Conservation (phyloP, 2,329 filamentous ascomycete species). For the Hypoxylon sp. region DNA sequence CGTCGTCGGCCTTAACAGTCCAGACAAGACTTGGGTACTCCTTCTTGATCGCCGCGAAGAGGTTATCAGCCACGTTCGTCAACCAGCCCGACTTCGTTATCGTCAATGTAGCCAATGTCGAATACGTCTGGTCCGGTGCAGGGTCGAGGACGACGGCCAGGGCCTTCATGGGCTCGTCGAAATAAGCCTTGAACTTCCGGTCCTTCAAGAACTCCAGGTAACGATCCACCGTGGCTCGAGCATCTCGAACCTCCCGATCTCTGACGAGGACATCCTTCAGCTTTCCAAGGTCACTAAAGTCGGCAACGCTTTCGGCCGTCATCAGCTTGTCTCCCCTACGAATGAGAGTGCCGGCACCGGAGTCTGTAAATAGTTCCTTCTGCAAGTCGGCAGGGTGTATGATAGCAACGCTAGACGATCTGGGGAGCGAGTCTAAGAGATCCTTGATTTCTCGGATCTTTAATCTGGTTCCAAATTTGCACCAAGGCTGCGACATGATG, state of each 20-base stretch:
- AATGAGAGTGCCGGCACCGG: conserved; percentile 91
- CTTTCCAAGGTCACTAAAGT: conserved; percentile 78
- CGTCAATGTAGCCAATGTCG: conserved; percentile 87
- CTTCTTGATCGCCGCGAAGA: conserved; percentile 92
- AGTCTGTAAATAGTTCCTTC: conserved; percentile 96
- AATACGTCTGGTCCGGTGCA: conserved; percentile 69
- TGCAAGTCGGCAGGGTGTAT: conserved; percentile 96
- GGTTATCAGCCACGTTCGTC: conserved; percentile 93
- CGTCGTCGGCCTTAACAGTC: conserved; percentile 96
- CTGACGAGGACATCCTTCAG: conserved; percentile 84
- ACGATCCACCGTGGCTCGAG: conserved; percentile 82
- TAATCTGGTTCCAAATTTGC: conserved; percentile 89
- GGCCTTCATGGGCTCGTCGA: conserved; percentile 92
- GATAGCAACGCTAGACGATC: conserved; percentile 93
- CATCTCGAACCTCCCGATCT: conserved; percentile 82
- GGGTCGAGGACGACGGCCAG: conserved; percentile 87
- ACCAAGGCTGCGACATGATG: conserved; percentile 94
- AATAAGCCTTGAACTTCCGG: conserved; percentile 89
- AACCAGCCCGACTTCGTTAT: conserved; percentile 96
- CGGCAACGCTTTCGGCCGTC: conserved; percentile 72
- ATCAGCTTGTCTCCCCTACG: conserved; percentile 89
- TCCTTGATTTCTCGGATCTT: conserved; percentile 99
- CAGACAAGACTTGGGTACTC: conserved; percentile 90
- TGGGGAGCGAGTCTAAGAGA: conserved; percentile 84
- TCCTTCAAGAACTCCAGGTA: conserved; percentile 82